phyloP scores from a whole-genome alignment of 495 filamentous ascomycete species.

The Aspergillus ellipticus region DNA sequence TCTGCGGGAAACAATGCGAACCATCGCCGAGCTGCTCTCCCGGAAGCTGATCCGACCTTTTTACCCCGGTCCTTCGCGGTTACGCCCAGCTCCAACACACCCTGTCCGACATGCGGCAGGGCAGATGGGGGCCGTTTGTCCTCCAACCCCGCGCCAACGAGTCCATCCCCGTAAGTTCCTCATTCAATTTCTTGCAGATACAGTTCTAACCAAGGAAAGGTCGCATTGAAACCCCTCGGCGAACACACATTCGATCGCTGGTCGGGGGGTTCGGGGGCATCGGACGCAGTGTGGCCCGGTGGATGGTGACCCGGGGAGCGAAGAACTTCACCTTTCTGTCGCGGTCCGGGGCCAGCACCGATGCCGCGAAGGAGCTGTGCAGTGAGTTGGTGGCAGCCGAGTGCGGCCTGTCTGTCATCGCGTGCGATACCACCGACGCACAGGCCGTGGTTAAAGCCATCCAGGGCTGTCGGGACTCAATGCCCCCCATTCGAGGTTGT shows the following conservation, averaged over 20 bases:
- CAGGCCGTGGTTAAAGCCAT: background rate
- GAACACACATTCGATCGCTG: background rate
- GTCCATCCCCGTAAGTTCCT: background rate
- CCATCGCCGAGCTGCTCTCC: background rate
- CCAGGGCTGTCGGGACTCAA: background rate
- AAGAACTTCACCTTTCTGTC: background rate
- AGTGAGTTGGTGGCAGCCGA: background rate
- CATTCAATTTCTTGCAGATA: background rate
- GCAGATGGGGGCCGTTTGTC: background rate
- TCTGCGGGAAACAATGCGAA: background rate
- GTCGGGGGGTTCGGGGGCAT: background rate
- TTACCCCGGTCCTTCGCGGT: background rate
- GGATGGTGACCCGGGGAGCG: background rate
- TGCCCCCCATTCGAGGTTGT: background rate
- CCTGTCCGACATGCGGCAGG: background rate
- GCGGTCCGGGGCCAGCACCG: background rate
- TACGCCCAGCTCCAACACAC: background rate
- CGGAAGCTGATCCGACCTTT: background rate
- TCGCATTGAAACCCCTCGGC: background rate
- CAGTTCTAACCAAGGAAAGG: background rate
- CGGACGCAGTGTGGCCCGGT: background rate
- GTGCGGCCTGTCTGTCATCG: background rate
- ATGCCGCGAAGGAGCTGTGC: background rate
- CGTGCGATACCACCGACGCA: background rate
- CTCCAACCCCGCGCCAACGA: background rate